Evolutionary conservation across 1,139 yeast genomes (phyloP).

Genomic region (Yamadazyma diospyri): DNA sequence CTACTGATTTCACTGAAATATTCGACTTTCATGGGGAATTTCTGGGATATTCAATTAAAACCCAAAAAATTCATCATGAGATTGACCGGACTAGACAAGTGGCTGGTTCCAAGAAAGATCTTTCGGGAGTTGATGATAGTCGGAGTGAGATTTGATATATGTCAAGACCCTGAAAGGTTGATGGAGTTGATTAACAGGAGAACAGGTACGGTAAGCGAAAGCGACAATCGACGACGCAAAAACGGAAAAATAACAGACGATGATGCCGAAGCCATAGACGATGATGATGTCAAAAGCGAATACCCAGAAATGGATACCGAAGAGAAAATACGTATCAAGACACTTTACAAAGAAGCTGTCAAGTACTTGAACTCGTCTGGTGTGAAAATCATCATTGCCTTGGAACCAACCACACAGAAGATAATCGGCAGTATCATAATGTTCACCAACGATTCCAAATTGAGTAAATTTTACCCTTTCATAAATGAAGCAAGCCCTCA

Average conservation of each 20-base stretch:
- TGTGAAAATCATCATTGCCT: slow-evolving; percentile 51
- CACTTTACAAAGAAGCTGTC: slow-evolving; percentile 24
- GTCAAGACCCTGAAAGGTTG: slow-evolving; percentile 40
- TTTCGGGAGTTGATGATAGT: slow-evolving; percentile 57
- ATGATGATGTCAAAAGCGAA: not conserved
- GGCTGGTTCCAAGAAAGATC: slow-evolving; percentile 56
- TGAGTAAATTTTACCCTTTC: slow-evolving; percentile 54
- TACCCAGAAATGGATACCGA: slow-evolving; percentile 8
- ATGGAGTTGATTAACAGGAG: slow-evolving; percentile 28
- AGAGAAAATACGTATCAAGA: slow-evolving; percentile 15
- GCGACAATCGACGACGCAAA: slow-evolving; percentile 7
- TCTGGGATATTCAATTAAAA: slow-evolving; percentile 29
- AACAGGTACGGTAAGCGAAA: slow-evolving; percentile 6
- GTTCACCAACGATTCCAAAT: slow-evolving; percentile 46
- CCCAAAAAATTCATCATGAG: slow-evolving; percentile 33
- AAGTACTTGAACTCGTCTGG: slow-evolving; percentile 23
- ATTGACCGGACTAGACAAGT: slow-evolving; percentile 33
- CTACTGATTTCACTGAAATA: slow-evolving; percentile 20
- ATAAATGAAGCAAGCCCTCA: slow-evolving; percentile 28
- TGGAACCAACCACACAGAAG: slow-evolving; percentile 52
- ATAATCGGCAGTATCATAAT: slow-evolving; percentile 55
- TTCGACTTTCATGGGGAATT: slow-evolving; percentile 30
- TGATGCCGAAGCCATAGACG: slow-evolving; percentile 5
- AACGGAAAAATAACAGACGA: slow-evolving; percentile 8
- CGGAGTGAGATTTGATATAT: slow-evolving; percentile 57